A percentile compares a stretch with the other conserved stretches of the same genome.
These are phyloP conservation scores for Penicillium manginii DNA, from an alignment of 495 filamentous ascomycete genomes.

Conservation along the genomic window DNA sequence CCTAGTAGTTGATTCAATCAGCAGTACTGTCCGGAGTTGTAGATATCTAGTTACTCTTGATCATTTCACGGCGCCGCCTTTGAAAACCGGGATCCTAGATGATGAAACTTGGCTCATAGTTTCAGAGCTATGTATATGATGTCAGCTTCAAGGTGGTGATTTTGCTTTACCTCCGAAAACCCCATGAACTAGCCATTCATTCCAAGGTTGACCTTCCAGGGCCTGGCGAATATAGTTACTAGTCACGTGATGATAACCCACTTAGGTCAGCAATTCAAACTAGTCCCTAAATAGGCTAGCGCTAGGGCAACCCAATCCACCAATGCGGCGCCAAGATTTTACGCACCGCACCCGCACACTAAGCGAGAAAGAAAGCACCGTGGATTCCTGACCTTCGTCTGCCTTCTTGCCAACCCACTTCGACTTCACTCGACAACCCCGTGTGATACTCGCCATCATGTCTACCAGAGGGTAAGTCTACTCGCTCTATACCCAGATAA, in stretches of 20 bases:
- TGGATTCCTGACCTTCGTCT: slow-evolving; percentile 34
- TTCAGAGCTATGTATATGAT: not conserved
- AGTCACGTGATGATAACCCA: not conserved
- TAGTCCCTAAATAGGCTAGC: slow-evolving; percentile 34
- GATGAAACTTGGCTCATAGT: too few species aligned
- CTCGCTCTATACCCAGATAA: slow-evolving; percentile 18
- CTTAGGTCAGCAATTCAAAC: not conserved
- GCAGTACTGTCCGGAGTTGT: too few species aligned
- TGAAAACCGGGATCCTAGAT: not conserved
- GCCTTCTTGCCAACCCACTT: slow-evolving; percentile 46
- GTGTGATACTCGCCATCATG: slow-evolving; percentile 56
- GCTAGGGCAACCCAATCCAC: slow-evolving; percentile 40
- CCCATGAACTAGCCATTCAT: too few species aligned
- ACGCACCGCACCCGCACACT: slow-evolving; percentile 47
- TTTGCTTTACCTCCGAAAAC: not conserved
- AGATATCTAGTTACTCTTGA: not conserved
- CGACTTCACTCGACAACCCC: slow-evolving; percentile 44
- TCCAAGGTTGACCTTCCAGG: too few species aligned
- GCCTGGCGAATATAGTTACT: not conserved
- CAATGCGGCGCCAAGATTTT: slow-evolving; percentile 52
- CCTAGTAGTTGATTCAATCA: not conserved
- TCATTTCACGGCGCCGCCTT: not conserved
- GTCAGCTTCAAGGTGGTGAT: not conserved
- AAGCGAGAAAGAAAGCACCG: slow-evolving; percentile 49
- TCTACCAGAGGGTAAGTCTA: slow-evolving; percentile 59